These are phyloP conservation scores for Solanum hybrid DNA, from an alignment of 305 asterid species.

Conservation along the genomic window DNA sequence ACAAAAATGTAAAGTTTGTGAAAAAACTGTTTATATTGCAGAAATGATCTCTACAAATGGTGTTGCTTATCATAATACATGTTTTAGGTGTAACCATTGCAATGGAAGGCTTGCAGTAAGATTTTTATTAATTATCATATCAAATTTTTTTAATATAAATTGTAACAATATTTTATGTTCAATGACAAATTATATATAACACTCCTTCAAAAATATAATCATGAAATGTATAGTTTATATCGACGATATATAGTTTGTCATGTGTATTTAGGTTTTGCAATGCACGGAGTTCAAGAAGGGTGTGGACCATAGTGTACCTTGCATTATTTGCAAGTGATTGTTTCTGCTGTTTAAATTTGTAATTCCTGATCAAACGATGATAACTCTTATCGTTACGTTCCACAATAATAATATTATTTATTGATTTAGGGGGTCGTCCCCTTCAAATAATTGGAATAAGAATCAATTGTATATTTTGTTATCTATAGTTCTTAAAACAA, in stretches of 20 bases:
- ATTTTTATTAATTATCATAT: neutral
- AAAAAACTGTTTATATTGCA: conserved; percentile 22
- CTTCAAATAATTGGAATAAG: neutral
- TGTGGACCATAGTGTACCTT: neutral
- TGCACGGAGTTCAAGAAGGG: neutral
- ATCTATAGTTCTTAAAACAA: neutral
- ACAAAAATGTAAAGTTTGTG: conserved; percentile 28
- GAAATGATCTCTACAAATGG: conserved; percentile 20
- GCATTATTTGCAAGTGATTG: neutral
- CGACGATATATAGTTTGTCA: neutral
- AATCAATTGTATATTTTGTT: neutral
- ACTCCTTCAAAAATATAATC: neutral
- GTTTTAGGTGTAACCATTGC: conserved; percentile 15
- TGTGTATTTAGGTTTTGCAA: neutral
- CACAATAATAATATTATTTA: no score
- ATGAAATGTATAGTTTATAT: neutral
- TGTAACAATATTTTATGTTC: neutral
- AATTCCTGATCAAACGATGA: neutral
- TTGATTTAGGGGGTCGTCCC: neutral
- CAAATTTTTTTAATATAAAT: no score
- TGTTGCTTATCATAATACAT: conserved; percentile 12
- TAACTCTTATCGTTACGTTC: no score
- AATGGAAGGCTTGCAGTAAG: conserved; percentile 15
- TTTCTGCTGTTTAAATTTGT: no score
- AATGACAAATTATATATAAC: no score